Percentiles rank a stretch among this genome's conserved stretches.
Evolutionary conservation across 805 yeast genomes (phyloP).

Genomic region (Candida silvatica): DNA sequence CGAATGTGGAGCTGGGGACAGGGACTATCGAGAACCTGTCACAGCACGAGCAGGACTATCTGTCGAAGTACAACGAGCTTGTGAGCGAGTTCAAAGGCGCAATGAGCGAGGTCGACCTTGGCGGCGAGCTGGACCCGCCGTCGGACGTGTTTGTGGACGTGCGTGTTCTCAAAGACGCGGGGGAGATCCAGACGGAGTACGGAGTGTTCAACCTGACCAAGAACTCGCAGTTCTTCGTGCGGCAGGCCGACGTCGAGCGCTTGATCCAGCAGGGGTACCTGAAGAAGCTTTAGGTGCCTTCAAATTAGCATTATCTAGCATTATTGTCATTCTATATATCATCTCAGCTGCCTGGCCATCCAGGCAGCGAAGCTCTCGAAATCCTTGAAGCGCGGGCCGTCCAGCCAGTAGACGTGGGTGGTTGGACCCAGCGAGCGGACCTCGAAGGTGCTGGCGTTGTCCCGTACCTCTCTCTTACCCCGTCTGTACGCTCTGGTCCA

Average conservation of each 20-base stretch:
- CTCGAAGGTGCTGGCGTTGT: conserved; percentile 3
- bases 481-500: conserved; percentile 24
- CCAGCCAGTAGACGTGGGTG: conserved; percentile 13
- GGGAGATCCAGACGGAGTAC: conserved; percentile 95
- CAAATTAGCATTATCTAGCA: no score
- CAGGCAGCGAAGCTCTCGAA: conserved; percentile 24
- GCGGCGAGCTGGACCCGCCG: conserved; percentile 90
- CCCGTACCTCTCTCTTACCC: no score
- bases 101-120: conserved; percentile 74
- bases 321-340: no score
- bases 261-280: conserved; percentile 90
- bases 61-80: conserved; percentile 60
- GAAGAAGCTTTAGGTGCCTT: conserved; percentile 47
- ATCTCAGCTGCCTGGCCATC: background rate
- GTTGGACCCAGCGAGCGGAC: conserved; percentile 5
- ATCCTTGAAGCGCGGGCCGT: conserved; percentile 15
- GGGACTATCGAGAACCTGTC: conserved; percentile 44
- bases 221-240: conserved; percentile 88
- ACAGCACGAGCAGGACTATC: conserved; percentile 74
- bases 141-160: conserved; percentile 89
- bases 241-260: conserved; percentile 91
- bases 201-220: conserved; percentile 91
- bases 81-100: conserved; percentile 70
- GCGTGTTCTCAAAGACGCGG: conserved; percentile 87
- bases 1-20: conserved; percentile 41